Evolutionary conservation across 495 filamentous ascomycete species (phyloP), one percentile per base, ranked within the genome.

Genomic region (Tuber borchii): DNA sequence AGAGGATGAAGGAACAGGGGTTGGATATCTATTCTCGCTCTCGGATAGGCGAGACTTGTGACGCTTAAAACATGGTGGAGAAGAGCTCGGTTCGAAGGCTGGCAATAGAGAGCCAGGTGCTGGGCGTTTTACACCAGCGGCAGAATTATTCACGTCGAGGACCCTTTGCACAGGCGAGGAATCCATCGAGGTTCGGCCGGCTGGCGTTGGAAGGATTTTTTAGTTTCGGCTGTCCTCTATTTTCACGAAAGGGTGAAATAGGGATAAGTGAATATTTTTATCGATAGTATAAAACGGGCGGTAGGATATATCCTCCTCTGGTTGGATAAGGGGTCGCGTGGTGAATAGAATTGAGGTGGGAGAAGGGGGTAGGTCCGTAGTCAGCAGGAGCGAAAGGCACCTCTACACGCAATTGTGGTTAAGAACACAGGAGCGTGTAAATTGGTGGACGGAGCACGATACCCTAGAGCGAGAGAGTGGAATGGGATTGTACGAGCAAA

Each of bases 41-140:
- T 88, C 87, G 84, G 90, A 88, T 83, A 89, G 87, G 83, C 91
- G 89, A 86, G 93, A 92, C 73, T 87, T 86, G 20, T 92, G 89
- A 61, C 91, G 88, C 78, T 93, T 93, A 74, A 95, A 88, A 75
- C 87, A 89, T 40, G 94, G 95, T 44, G 95, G 97, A 19, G 94
- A 96, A 71, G 92, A 95, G 74, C 92, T 87, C 45, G 93, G 95
- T 85, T 99, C 95, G 84, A 98, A 97, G 9, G 95, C 91, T 75
- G 95, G 95, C 51, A 98, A 89, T 71, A 99, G 84, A 74, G 93
- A 89, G 17, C 75, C 77, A 26, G 92, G 88, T 76, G 91, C 91
- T 65, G 92, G 89, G 84, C 93, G 90, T 86, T 96, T 96, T 74
- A 90, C 84, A 78, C 92, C 90, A 71, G 88, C 87, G 20, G 86